These are phyloP conservation scores for Penicillium vulpinum DNA, from an alignment of 2,329 filamentous ascomycete genomes.

Conservation along the genomic window DNA sequence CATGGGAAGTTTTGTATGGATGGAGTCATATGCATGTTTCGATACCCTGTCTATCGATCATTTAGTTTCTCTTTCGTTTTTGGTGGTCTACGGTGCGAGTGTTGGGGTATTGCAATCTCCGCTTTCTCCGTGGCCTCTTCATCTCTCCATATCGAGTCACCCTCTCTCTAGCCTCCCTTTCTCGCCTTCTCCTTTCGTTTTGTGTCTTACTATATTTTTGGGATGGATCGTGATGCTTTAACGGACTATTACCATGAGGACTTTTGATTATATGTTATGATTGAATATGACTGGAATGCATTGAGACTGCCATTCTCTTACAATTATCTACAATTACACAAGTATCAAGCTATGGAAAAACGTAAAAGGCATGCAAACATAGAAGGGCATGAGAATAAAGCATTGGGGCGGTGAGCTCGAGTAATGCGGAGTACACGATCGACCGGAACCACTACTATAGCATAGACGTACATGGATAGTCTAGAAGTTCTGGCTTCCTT, in stretches of 20 bases:
- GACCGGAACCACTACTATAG: neutral
- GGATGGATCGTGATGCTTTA: conserved; percentile 13
- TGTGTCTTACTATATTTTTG: conserved; percentile 29
- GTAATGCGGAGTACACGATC: neutral
- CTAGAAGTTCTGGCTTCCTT: neutral
- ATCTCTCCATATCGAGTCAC: neutral
- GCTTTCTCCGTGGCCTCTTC: neutral
- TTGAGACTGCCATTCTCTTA: neutral
- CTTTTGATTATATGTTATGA: conserved; percentile 13
- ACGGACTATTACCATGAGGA: conserved; percentile 13
- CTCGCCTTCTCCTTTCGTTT: conserved; percentile 14
- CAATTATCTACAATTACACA: neutral
- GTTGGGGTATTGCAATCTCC: conserved; percentile 2
- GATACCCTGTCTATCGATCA: conserved; percentile 34
- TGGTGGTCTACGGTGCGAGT: conserved; percentile 20
- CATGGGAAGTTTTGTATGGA: conserved; percentile 26
- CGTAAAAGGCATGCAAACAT: neutral
- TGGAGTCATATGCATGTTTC: conserved; percentile 35
- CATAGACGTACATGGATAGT: neutral
- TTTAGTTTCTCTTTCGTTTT: conserved; percentile 14
- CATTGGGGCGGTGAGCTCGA: neutral
- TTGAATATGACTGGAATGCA: conserved; percentile 22
- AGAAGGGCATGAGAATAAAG: neutral
- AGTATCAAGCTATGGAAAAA: neutral
- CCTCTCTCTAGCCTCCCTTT: neutral